phyloP scores from a whole-genome alignment of 2,329 filamentous ascomycete genomes.

The Exophiala viscosa region DNA sequence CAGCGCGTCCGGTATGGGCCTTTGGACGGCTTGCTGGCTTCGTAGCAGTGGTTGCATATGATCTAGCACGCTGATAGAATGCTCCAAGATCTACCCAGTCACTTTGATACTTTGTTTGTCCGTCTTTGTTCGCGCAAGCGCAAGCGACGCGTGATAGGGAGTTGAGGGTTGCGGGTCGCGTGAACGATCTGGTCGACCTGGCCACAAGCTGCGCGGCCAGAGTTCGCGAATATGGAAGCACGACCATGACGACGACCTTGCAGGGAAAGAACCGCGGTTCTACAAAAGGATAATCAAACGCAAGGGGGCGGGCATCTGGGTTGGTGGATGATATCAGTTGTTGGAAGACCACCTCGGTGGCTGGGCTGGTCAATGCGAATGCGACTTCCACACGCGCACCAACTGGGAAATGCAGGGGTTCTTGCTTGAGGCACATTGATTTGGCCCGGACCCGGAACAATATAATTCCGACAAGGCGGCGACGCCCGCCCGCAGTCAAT shows the following conservation, averaged over 20 bases:
- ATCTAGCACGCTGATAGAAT: slow-evolving; percentile 21
- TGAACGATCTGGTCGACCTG: slow-evolving; percentile 23
- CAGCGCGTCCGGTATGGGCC: slow-evolving; percentile 31
- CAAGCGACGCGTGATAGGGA: slow-evolving; percentile 24
- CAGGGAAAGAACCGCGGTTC: neutral
- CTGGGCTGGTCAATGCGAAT: slow-evolving; percentile 3
- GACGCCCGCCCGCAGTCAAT: neutral
- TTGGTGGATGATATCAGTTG: slow-evolving; percentile 13
- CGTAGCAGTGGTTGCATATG: slow-evolving; percentile 32
- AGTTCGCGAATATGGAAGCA: slow-evolving; percentile 18
- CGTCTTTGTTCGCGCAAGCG: slow-evolving; percentile 20
- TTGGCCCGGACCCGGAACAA: neutral
- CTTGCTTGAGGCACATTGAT: neutral
- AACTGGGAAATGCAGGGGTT: neutral
- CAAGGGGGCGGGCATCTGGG: slow-evolving; percentile 12
- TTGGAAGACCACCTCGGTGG: slow-evolving; percentile 8
- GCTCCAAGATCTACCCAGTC: slow-evolving; percentile 21
- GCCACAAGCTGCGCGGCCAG: slow-evolving; percentile 21
- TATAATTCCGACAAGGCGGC: neutral
- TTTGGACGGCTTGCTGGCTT: slow-evolving; percentile 32
- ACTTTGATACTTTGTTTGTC: slow-evolving; percentile 8
- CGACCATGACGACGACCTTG: slow-evolving; percentile 21
- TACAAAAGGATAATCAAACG: slow-evolving; percentile 5
- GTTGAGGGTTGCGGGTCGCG: slow-evolving; percentile 23
- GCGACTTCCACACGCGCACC: neutral